phyloP scores from a whole-genome alignment of 805 yeast genomes.

The Starmerella roubikii region DNA sequence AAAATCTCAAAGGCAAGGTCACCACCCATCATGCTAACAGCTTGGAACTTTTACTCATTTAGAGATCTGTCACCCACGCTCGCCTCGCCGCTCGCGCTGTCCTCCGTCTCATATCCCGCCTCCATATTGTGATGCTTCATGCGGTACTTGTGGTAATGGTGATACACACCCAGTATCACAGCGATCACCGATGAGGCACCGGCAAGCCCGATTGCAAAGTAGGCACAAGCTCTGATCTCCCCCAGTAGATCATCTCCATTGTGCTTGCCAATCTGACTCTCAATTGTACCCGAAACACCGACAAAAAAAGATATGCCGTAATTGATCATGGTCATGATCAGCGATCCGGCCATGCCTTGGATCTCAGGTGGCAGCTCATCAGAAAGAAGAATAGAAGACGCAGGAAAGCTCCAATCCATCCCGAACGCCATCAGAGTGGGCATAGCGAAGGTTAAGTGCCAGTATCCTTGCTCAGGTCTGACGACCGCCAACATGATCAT shows the following conservation, averaged over 20 bases:
- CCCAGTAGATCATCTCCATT: constrained; percentile 8
- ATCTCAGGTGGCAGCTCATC: constrained; percentile 45
- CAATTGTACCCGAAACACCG: constrained; percentile 44
- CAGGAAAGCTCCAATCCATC: constrained; percentile 69
- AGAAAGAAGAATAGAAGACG: constrained; percentile 50
- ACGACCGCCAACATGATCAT: constrained; percentile 13
- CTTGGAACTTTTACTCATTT: too few species aligned
- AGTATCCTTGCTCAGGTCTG: constrained; percentile 49
- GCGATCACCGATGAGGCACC: too few species aligned
- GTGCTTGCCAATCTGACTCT: constrained; percentile 11
- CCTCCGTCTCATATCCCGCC: too few species aligned
- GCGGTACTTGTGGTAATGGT: too few species aligned
- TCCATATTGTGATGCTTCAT: too few species aligned
- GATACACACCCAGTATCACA: too few species aligned
- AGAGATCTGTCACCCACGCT: too few species aligned
- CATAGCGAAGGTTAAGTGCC: constrained; percentile 43
- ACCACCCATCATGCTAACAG: too few species aligned
- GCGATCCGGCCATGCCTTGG: constrained; percentile 70
- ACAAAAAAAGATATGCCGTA: constrained; percentile 59
- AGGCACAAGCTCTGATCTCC: constrained; percentile 11
- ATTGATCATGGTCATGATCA: constrained; percentile 56
- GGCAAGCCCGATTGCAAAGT: constrained; percentile 13
- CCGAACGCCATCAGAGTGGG: constrained; percentile 50
- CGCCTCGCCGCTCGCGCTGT: too few species aligned
- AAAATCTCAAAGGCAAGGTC: too few species aligned